Evolutionary conservation across 176 grass and related monocot genomes (phyloP), one percentile per base, ranked within the genome.

Genomic region (Rhynchospora tenuis): DNA sequence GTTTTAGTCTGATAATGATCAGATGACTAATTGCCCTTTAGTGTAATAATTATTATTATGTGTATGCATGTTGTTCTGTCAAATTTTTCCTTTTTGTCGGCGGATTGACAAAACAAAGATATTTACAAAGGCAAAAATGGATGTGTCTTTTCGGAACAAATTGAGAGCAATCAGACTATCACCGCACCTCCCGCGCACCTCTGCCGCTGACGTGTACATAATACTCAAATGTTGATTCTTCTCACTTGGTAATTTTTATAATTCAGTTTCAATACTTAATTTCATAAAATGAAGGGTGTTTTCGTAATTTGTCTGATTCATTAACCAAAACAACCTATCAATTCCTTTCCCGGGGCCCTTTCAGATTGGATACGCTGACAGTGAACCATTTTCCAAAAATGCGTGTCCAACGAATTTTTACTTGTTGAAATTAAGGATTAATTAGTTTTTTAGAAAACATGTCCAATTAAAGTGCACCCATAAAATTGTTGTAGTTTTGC

Each of bases 161-260:
- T 55, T 54, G 72, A 75, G 72, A 75, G 47, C 5, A 29, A 75
- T 20, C 8, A 7, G 52, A 9, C 22, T 0, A 51, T 75, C 12
- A 54, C 22, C 42, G 68, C 43, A 72, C 68, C 43, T 72, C 42
- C 42, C 73, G 81, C 66, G 69, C 38, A 69, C 73, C 16, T 51
- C 24, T 38, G 15, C 52, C 2, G 83, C 80, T 85, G 90, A 95
- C 86, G 78, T 90, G 92, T 83, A 94, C 83, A 86, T 88, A 86
- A 92, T 73, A 13, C 83, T 68, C 57, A 85, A 85, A 76, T 71
- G 4, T 42, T 1, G n/a, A 71, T 83, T 70, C 69, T 56, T 5
- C 3, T 31, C 12, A 31, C 7, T 63, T 38, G 33, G 3, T 38
- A 38, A 38, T 38, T 14, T 57, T 57, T 27, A 4, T 55, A 19